phyloP scores from a whole-genome alignment of 1,284 basidiomycete species.

The Peniophora sp. region DNA sequence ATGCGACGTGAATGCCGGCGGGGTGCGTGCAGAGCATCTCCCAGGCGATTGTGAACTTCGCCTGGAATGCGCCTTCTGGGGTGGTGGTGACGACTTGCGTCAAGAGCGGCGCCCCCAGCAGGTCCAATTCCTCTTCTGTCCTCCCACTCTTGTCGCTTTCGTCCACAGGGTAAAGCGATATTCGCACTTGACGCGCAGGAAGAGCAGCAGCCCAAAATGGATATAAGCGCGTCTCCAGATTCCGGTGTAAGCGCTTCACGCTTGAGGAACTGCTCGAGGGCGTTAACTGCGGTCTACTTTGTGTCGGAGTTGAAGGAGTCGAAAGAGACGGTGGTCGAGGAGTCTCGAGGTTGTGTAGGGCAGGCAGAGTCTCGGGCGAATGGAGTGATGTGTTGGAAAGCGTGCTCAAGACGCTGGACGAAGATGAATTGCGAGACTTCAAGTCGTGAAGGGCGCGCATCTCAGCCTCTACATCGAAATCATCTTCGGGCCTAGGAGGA shows the following conservation, averaged over 20 bases:
- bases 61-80: conserved; percentile 65
- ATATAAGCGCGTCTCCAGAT: conserved; percentile 65
- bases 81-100: conserved; percentile 45
- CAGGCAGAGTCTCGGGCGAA: conserved; percentile 11
- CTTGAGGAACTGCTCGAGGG: conserved; percentile 16
- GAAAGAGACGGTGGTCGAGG: neutral
- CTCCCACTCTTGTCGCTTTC: conserved; percentile 9
- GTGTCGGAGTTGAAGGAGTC: conserved; percentile 7
- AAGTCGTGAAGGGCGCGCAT: conserved; percentile 38
- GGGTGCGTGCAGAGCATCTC: conserved; percentile 59
- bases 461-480: conserved; percentile 50
- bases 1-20: conserved; percentile 46
- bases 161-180: conserved; percentile 41
- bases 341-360: neutral
- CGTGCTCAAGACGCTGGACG: conserved; percentile 6
- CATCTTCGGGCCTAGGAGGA: conserved; percentile 50
- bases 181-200: conserved; percentile 45
- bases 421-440: conserved; percentile 7
- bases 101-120: conserved; percentile 36
- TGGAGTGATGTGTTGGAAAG: conserved; percentile 9
- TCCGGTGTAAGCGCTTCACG: conserved; percentile 54
- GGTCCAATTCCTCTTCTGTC: conserved; percentile 17
- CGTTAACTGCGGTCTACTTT: too few relatives aligned
- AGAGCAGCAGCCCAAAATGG: conserved; percentile 74
- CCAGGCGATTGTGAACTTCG: conserved; percentile 58